Evolutionary conservation across 2,329 filamentous ascomycete genomes (phyloP), one percentile per base, ranked within the genome.

Genomic region (Sclerotinia minor): DNA sequence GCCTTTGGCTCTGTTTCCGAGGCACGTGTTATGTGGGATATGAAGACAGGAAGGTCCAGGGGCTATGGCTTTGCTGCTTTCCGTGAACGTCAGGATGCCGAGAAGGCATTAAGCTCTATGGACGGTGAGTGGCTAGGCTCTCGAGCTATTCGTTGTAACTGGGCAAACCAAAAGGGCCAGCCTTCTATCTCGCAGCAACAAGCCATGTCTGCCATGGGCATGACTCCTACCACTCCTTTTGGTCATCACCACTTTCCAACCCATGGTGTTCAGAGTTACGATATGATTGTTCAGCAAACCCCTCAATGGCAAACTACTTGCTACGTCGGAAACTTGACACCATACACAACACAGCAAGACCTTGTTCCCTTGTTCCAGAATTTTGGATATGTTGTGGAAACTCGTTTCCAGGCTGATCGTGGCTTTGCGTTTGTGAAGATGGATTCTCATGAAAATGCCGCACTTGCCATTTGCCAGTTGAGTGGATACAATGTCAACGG

Each of bases 141-240:
- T 75, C 92, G 95, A 72, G 95, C 95, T 52, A 99, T 99, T 77
- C 94, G 95, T 75, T 98, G 94, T 86, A 99, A 99, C 84, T 99
- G 95, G 95, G 95, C 95, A 70, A 99, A 99, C 83, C 95, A 99
- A 78, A 99, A 99, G 84, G 95, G 95, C n/a, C 95, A 99, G 78
- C 95, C 95, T 67, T 98, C 95, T 2, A 97, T 98, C 79, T 93
- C 94, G 60, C 94, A 99, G 82, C 95, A 98, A 81, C 92, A 96
- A 80, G 92, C 93, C 49, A 95, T 99, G 92, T 90, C 90, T 71
- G 91, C 93, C 69, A 97, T 98, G 92, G 95, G 95, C 78, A 94
- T 99, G 90, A 97, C 94, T 35, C 95, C 95, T 6, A 97, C 94
- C 41, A 97, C 94, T 58, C 93, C 94, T 17, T 99, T 94, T 76